Evolutionary conservation across 805 yeast species (phyloP), one percentile per base, ranked within the genome.

Genomic region (Yarrowia sp.): DNA sequence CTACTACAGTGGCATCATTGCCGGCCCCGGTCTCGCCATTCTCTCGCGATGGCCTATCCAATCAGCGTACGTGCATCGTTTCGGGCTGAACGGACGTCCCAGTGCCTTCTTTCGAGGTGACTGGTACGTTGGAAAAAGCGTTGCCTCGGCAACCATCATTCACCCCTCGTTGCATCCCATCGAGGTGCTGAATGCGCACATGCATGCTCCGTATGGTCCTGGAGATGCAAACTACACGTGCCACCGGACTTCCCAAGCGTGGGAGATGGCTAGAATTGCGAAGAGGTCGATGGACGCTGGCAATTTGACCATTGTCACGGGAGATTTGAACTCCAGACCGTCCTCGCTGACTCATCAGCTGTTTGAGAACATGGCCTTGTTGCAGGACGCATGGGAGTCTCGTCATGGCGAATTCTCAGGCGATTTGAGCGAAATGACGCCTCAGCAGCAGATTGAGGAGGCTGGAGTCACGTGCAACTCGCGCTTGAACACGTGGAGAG

Each of bases 381-480:
- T 93, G 18, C 76, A 78, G 4, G 98, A 93, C 71, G 87, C 95
- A 35, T 93, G 98, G 98, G 88, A 86, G 65, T 79, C 82, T 53
- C 72, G 84, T 38, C 83, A 87, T 69, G 90, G 88, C 8, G 73
- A 73, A 31, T 79, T 78, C 44, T 39, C 67, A 5, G 76, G 76
- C 14, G 74, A 75, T 10, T 77, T 87, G 33, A 80, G 80, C 28
- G 69, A 71, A 7, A 69, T 87, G 74, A 73, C 78, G 1, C 87
- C 90, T 0, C 69, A 77, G 36, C 83, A 83, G 18, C 98, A 95
- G 73, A 80, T 95, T 43, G 74, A 72, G 8, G 68, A 77, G 18
- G 97, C 90, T 6, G 98, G 97, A 1, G 85, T 89, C 6, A 95
- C 99, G 0, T 92, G 98, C 75, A 97, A 95, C 72, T 89, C 96